phyloP scores from a whole-genome alignment of 2,329 filamentous ascomycete genomes.

The Alternaria ethzedia region DNA sequence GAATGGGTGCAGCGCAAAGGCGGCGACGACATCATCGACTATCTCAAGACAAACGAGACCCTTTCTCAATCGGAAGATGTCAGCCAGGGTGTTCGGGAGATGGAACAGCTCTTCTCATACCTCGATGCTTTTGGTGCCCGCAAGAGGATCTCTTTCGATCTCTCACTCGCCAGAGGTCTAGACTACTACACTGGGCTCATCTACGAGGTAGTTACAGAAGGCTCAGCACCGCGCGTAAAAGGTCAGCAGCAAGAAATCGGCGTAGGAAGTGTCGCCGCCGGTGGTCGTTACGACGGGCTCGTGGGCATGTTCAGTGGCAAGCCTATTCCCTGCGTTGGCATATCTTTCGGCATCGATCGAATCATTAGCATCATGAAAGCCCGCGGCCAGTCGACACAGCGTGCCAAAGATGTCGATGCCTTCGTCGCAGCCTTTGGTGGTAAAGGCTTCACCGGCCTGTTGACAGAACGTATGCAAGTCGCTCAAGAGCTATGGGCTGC shows the following conservation, averaged over 20 bases:
- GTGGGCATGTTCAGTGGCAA: slow-evolving; percentile 94
- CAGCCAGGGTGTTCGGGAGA: slow-evolving; percentile 79
- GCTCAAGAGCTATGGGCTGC: slow-evolving; percentile 81
- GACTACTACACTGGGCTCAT: slow-evolving; percentile 93
- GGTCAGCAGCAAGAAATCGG: slow-evolving; percentile 61
- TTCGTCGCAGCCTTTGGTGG: slow-evolving; percentile 95
- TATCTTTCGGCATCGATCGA: slow-evolving; percentile 93
- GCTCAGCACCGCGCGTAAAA: slow-evolving; percentile 63
- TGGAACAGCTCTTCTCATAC: slow-evolving; percentile 81
- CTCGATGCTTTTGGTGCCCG: slow-evolving; percentile 77
- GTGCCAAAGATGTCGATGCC: slow-evolving; percentile 81
- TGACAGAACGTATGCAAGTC: slow-evolving; percentile 84
- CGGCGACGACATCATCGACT: slow-evolving; percentile 70
- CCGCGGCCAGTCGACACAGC: slow-evolving; percentile 66
- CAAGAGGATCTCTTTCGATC: slow-evolving; percentile 82
- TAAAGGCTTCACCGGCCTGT: slow-evolving; percentile 79
- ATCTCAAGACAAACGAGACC: slow-evolving; percentile 30
- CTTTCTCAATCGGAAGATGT: slow-evolving; percentile 67
- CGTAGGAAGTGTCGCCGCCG: slow-evolving; percentile 86
- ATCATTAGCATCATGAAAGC: slow-evolving; percentile 93
- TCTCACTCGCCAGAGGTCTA: slow-evolving; percentile 87
- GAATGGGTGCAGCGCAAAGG: slow-evolving; percentile 82
- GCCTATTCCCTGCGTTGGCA: slow-evolving; percentile 87
- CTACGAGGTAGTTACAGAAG: slow-evolving; percentile 86
- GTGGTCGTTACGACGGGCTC: slow-evolving; percentile 89